Percentiles rank a stretch among this genome's conserved stretches.
Evolutionary conservation across 2,329 filamentous ascomycete species (phyloP).

Genomic region (Stemphylium vesicarium): DNA sequence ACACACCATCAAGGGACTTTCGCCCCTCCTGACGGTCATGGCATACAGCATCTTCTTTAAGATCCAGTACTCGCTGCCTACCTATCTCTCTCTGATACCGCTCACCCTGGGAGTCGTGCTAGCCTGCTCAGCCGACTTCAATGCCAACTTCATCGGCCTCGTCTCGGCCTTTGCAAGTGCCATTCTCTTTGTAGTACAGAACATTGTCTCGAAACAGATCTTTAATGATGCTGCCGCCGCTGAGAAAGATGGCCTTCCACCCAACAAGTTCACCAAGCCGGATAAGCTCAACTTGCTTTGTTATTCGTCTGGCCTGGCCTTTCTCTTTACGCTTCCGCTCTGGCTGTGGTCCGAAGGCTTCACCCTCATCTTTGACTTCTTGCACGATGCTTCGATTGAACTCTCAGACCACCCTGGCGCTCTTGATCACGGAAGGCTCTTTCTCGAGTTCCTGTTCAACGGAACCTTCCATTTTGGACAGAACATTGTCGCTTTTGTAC

Average conservation of each 20-base stretch:
- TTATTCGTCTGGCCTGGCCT: slow-evolving; percentile 94
- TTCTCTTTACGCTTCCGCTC: slow-evolving; percentile 84
- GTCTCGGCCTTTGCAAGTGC: slow-evolving; percentile 88
- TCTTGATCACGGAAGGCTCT: slow-evolving; percentile 65
- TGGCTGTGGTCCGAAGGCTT: slow-evolving; percentile 94
- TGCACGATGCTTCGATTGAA: slow-evolving; percentile 79
- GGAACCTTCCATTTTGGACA: slow-evolving; percentile 96
- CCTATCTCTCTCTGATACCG: slow-evolving; percentile 77
- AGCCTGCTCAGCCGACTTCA: slow-evolving; percentile 90
- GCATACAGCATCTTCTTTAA: slow-evolving; percentile 90
- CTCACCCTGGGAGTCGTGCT: slow-evolving; percentile 94
- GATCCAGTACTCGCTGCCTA: slow-evolving; percentile 84
- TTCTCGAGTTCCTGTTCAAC: slow-evolving; percentile 94
- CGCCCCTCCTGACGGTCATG: slow-evolving; percentile 90
- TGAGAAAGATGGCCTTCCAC: slow-evolving; percentile 71
- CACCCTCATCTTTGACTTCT: slow-evolving; percentile 75
- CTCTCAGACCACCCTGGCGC: slow-evolving; percentile 79
- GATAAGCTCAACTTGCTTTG: slow-evolving; percentile 97
- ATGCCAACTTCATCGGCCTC: slow-evolving; percentile 88
- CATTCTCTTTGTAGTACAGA: slow-evolving; percentile 94
- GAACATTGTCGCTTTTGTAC: slow-evolving; percentile 91
- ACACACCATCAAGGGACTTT: slow-evolving; percentile 97
- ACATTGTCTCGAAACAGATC: slow-evolving; percentile 96
- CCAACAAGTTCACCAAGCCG: slow-evolving; percentile 73
- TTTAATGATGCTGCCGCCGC: slow-evolving; percentile 93